Evolutionary conservation across 2,329 filamentous ascomycete species (phyloP), one percentile per base, ranked within the genome.

Genomic region (Colletotrichum sp.): DNA sequence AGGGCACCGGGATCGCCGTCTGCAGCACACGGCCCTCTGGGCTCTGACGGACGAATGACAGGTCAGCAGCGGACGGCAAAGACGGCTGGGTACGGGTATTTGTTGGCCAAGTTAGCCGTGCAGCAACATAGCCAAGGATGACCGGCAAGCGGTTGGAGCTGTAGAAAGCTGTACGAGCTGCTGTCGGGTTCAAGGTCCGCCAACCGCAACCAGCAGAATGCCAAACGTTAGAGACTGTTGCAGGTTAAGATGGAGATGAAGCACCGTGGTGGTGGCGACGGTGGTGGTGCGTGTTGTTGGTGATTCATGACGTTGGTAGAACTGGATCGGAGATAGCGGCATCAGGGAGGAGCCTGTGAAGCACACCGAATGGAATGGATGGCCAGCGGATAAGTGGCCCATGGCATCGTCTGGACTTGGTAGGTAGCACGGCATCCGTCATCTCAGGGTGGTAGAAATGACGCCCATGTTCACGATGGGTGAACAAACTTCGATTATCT

Each of bases 11-110:
- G 67, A 69, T 69, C 67, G 67, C 56, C 67, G 67, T 62, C 18
- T 48, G 67, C 67, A 52, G 56, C 36, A 30, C 67, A 69, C 67
- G 56, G 55, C 26, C 67, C 65, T 58, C 66, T 61, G 30, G 21
- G 28, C 21, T 36, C n/a, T 67, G 52, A n/a, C 34, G 52, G 55
- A 55, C 61, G 36, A 30, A 28, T 59, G 61, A n/a, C 43, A 59
- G 14, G 36, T n/a, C 38, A 18, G n/a, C 43, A 13, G 26, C 32
- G 38, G 55, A 68, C 62, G 73, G 68, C 61, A 67, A 72, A n/a
- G 62, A 67, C 68, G 72, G 69, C 69, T 75, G 68, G 62, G 69
- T 63, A 72, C 62, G 69, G 73, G 69, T 68, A 67, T 48, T 56
- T 73, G 26, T 43, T 73, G n/a, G 36, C 43, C 34, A 69, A 69